Percentiles rank a stretch among this genome's conserved stretches.
Evolutionary conservation across 495 filamentous ascomycete genomes (phyloP).

Genomic region (Talaromyces stipitatus): DNA sequence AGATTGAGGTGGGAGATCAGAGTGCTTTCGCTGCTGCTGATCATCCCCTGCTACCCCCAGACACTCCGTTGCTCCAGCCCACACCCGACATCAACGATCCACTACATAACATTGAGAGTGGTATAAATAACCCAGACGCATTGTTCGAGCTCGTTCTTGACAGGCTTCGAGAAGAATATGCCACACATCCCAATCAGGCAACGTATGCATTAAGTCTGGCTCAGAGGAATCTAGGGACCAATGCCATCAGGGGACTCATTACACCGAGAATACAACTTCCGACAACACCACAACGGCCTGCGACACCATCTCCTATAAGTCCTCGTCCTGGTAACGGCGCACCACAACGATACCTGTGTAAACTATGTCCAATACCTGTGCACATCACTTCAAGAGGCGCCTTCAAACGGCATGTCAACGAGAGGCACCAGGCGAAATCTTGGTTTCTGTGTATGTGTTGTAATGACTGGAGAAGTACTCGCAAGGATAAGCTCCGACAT

Average conservation of each 20-base stretch:
- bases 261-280: background rate
- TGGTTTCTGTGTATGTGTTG: background rate
- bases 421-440: background rate
- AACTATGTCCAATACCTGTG: background rate
- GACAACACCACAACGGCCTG: background rate
- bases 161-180: background rate
- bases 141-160: background rate
- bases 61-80: background rate
- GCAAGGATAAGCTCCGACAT: background rate
- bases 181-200: background rate
- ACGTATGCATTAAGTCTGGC: background rate
- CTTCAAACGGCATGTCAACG: slow-evolving; percentile 2
- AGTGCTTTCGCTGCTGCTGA: background rate
- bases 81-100: background rate
- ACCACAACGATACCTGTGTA: background rate
- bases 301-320: background rate
- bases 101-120: background rate
- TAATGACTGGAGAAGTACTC: background rate
- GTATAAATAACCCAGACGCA: background rate
- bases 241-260: background rate
- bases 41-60: background rate
- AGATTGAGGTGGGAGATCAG: background rate
- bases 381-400: background rate
- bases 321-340: background rate
- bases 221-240: background rate